Conservation (phyloP, 2,329 filamentous ascomycete genomes). For the Fusarium buharicum region DNA sequence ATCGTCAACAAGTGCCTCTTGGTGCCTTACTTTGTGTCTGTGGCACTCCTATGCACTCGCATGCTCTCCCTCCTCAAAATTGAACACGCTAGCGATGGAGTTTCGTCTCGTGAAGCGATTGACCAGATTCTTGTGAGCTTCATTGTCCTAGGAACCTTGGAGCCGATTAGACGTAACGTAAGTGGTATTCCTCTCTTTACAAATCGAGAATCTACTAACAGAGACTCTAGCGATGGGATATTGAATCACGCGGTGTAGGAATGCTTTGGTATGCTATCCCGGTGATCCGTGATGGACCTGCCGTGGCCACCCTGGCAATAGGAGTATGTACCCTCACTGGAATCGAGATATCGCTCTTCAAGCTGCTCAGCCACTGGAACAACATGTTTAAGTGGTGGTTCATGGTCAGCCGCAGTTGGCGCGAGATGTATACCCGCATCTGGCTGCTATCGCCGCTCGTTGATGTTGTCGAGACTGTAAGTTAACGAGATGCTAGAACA, state of each 20-base stretch:
- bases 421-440: slow-evolving; percentile 25
- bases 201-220: neutral
- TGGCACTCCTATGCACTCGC: slow-evolving; percentile 17
- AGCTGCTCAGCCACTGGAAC: slow-evolving; percentile 9
- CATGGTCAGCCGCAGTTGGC: slow-evolving; percentile 8
- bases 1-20: neutral
- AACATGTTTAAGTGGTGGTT: slow-evolving; percentile 37
- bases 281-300: slow-evolving; percentile 14
- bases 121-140: slow-evolving; percentile 34
- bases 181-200: neutral
- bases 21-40: slow-evolving; percentile 8
- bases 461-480: slow-evolving; percentile 41
- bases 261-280: slow-evolving; percentile 22
- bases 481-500: neutral
- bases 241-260: slow-evolving; percentile 30
- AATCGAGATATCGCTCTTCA: slow-evolving; percentile 16
- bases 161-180: slow-evolving; percentile 39
- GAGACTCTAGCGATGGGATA: slow-evolving; percentile 30
- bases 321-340: slow-evolving; percentile 20
- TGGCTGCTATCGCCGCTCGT: slow-evolving; percentile 40
- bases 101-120: slow-evolving; percentile 1
- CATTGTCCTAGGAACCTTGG: slow-evolving; percentile 36
- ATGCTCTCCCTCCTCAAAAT: slow-evolving; percentile 3
- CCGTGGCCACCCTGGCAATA: slow-evolving; percentile 2
- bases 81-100: neutral